Percentiles rank a stretch among this genome's conserved stretches.
Conservation (phyloP, 768 basidiomycete species). For the Cyclocybe cylindracea region DNA sequence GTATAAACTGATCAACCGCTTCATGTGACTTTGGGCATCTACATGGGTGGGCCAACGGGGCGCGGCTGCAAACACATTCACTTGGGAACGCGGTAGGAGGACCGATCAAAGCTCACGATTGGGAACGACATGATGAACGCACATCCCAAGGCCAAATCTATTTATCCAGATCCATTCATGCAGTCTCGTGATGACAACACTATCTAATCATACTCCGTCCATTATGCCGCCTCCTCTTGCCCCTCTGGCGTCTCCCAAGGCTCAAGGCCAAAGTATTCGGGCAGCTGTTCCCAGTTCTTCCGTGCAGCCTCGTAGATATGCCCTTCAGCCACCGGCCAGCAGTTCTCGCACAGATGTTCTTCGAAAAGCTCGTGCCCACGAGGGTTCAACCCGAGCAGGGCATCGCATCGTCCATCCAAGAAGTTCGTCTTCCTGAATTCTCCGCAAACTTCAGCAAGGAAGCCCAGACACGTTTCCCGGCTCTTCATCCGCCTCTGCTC, state of each 20-base stretch:
- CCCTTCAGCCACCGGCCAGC: constrained; percentile 1
- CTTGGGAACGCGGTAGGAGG: constrained; percentile 10
- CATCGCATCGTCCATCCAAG: constrained; percentile 12
- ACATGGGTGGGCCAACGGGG: constrained; percentile 8
- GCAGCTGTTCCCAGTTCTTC: constrained; percentile 12
- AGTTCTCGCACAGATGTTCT: constrained; percentile 14
- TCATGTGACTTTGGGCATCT: constrained; percentile 26
- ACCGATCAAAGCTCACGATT: background rate
- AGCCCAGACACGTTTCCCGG: background rate
- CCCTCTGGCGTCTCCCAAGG: constrained; percentile 1
- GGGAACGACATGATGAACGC: background rate
- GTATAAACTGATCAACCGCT: constrained; percentile 26
- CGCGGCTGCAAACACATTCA: constrained; percentile 1
- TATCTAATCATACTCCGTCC: constrained; percentile 1
- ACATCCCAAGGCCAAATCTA: constrained; percentile 8
- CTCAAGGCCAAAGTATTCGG: constrained; percentile 5
- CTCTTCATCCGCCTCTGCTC: background rate
- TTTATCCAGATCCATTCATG: constrained; percentile 22
- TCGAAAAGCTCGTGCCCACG: constrained; percentile 2
- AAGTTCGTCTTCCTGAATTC: constrained; percentile 10
- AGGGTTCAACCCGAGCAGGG: constrained; percentile 9
- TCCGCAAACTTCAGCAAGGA: background rate
- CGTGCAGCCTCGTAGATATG: constrained; percentile 3
- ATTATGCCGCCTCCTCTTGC: background rate
- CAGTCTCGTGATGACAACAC: constrained; percentile 9